A percentile compares a stretch with the other conserved stretches of the same genome.
Conservation (phyloP, 2,329 filamentous ascomycete species). For the Aspergillus tubingensis region DNA sequence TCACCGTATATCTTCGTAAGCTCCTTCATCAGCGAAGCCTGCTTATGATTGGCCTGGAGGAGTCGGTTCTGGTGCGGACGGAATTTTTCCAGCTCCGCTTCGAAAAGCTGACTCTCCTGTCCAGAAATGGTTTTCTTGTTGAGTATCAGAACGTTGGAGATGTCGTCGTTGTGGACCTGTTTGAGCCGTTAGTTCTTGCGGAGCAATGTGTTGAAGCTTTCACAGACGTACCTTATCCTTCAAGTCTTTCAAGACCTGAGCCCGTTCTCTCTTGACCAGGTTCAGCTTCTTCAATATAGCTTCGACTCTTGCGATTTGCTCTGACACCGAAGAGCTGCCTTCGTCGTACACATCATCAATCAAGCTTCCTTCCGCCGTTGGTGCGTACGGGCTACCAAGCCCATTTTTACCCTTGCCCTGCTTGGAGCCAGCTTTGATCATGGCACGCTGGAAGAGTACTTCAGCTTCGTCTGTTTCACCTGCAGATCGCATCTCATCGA, state of each 20-base stretch:
- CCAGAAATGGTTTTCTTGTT: constrained; percentile 97
- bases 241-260: constrained; percentile 90
- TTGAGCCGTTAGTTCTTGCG: constrained; percentile 1
- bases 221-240: constrained; percentile 79
- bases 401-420: constrained; percentile 62
- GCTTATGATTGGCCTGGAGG: constrained; percentile 92
- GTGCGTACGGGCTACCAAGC: constrained; percentile 58
- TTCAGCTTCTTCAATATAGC: constrained; percentile 89
- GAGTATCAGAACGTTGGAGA: constrained; percentile 92
- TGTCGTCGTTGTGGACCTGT: constrained; percentile 92
- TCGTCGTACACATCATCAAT: constrained; percentile 93
- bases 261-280: constrained; percentile 85
- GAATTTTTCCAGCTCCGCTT: constrained; percentile 97
- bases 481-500: constrained; percentile 92
- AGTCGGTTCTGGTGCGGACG: constrained; percentile 87
- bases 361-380: constrained; percentile 69
- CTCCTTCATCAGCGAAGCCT: constrained; percentile 91
- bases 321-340: constrained; percentile 73
- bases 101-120: constrained; percentile 89
- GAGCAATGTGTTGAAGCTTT: not conserved
- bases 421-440: constrained; percentile 71
- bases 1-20: constrained; percentile 83
- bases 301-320: constrained; percentile 87
- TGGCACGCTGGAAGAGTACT: constrained; percentile 81
- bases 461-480: constrained; percentile 85